Evolutionary conservation across 441 rosid species (phyloP), one percentile per base, ranked within the genome.

Genomic region (Macaranga tanarius): DNA sequence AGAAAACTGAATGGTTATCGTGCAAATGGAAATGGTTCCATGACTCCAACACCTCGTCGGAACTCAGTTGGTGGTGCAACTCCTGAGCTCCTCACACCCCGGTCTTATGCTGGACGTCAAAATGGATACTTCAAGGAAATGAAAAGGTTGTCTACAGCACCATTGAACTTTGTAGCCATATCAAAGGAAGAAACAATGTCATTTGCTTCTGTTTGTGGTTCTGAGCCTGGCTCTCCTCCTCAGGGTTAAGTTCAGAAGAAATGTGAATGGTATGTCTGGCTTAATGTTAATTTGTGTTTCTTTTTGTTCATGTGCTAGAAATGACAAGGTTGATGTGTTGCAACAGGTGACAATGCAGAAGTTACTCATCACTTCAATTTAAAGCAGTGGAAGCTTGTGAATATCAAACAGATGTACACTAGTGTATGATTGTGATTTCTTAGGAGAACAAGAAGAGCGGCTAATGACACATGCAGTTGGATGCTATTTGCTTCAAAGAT

Each of bases 171-270:
- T 67, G 97, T 90, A 34, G 92, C 94, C 61, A 80, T 96, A 26
- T 82, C 90, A 38, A 96, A 96, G 80, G 99, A 92, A 69, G 97
- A 96, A 78, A 82, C 96, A 7, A 85, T 90, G 76, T 96, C 98
- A 2, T 93, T 90, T 83, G 92, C 99, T 34, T 96, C 98, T 25
- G 69, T 89, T 5, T 89, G 88, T 65, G 97, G 87, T 71, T 96
- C 97, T 55, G 99, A 96, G 78, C 89, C 86, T 7, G 96, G 84
- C 73, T 96, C 98, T 57, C 98, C 98, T 70, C 90, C 86, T 8
- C 98, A 83, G 23, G 64, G 78, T 69, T 91, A 73, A 84, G 47
- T 66, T 19, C 5, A 26, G 28, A 40, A 23, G 42, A 56, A 56
- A 50, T 50, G 67, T 63, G 23, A 59, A 67, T 51, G 87, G 91